Conservation (phyloP, 2,329 filamentous ascomycete species). For the Fusarium sambucinum region DNA sequence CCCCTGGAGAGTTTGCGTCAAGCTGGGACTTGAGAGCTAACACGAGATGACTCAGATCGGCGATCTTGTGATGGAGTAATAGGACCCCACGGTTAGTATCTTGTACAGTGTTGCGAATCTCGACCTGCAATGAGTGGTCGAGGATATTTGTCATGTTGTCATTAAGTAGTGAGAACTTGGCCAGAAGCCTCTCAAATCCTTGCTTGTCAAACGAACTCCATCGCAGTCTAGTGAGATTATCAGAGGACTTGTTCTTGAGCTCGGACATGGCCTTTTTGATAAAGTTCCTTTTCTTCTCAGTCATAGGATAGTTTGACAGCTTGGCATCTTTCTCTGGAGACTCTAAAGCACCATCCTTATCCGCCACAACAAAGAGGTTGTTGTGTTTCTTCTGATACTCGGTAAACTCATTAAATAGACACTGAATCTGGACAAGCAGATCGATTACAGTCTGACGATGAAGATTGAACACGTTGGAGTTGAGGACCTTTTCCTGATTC, state of each 20-base stretch:
- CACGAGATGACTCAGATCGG: constrained; percentile 60
- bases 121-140: constrained; percentile 60
- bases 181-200: constrained; percentile 59
- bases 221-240: constrained; percentile 52
- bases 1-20: constrained; percentile 46
- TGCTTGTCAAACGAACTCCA: constrained; percentile 62
- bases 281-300: constrained; percentile 56
- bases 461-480: constrained; percentile 62
- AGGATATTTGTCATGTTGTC: constrained; percentile 63
- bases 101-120: constrained; percentile 61
- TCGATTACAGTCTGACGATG: constrained; percentile 64
- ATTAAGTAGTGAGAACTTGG: constrained; percentile 59
- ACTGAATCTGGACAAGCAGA: constrained; percentile 61
- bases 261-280: constrained; percentile 59
- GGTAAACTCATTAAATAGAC: constrained; percentile 61
- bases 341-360: constrained; percentile 52
- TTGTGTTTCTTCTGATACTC: constrained; percentile 57
- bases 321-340: constrained; percentile 60
- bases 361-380: constrained; percentile 52
- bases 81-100: constrained; percentile 62
- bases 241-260: constrained; percentile 54
- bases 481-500: constrained; percentile 56
- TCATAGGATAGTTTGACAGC: constrained; percentile 59
- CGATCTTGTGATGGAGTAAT: constrained; percentile 61
- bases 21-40: constrained; percentile 60